Conservation (phyloP, 2,329 filamentous ascomycete species). For the Niveomyces coronatus region DNA sequence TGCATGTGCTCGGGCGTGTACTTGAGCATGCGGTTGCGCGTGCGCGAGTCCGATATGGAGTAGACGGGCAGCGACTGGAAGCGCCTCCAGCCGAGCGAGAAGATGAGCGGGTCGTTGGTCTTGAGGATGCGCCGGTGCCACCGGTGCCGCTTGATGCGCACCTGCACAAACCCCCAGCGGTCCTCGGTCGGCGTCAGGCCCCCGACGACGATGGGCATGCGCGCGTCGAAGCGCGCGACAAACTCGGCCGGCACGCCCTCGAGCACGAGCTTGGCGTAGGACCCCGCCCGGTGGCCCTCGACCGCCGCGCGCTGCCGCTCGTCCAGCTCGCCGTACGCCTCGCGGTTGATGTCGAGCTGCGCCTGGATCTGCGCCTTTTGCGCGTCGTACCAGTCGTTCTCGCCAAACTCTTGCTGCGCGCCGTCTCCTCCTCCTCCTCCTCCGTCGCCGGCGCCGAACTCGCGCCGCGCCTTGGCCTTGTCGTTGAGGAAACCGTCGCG, state of each 20-base stretch:
- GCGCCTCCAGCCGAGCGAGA: constrained; percentile 90
- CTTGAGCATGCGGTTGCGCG: constrained; percentile 94
- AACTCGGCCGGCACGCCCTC: constrained; percentile 89
- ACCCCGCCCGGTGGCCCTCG: constrained; percentile 84
- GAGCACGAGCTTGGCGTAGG: constrained; percentile 84
- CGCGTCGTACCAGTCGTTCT: constrained; percentile 97
- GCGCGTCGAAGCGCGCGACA: constrained; percentile 67
- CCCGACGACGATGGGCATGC: constrained; percentile 76
- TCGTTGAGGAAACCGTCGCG: constrained; percentile 91
- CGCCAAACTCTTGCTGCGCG: constrained; percentile 82
- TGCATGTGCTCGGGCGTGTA: constrained; percentile 99
- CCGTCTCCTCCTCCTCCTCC: too few relatives aligned
- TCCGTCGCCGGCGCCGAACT: constrained; percentile 54
- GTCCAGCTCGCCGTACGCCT: constrained; percentile 83
- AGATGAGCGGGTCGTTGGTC: constrained; percentile 93
- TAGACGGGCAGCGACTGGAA: constrained; percentile 92
- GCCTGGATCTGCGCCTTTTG: constrained; percentile 94
- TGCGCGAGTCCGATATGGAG: constrained; percentile 88
- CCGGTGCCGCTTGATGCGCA: constrained; percentile 91
- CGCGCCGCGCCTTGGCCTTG: constrained; percentile 64
- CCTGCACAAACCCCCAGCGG: constrained; percentile 88
- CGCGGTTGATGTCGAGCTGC: constrained; percentile 91
- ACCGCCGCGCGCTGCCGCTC: constrained; percentile 72
- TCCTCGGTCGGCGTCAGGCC: constrained; percentile 92
- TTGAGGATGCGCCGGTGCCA: constrained; percentile 99